Conservation (phyloP, 1,284 basidiomycete genomes). For the Ceratobasidium sp. region DNA sequence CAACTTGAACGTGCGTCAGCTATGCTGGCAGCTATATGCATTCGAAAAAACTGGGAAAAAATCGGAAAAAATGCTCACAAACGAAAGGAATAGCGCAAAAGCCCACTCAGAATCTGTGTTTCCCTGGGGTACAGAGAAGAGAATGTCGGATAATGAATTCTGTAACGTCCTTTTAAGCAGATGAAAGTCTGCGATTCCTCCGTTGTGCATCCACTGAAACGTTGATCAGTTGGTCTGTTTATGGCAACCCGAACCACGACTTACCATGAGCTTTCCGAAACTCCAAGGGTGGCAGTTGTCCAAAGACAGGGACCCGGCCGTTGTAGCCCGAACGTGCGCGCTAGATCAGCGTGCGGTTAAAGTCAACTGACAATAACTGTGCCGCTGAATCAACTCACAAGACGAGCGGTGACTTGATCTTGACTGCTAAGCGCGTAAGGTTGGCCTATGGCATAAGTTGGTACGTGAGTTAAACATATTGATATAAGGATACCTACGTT, state of each 20-base stretch:
- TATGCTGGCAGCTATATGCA: neutral
- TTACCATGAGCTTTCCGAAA: conserved; percentile 87
- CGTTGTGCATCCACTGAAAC: conserved; percentile 93
- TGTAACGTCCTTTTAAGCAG: conserved; percentile 85
- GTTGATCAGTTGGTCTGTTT: conserved; percentile 42
- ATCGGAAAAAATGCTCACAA: conserved; percentile 61
- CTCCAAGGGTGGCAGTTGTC: conserved; percentile 96
- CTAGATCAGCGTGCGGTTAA: conserved; percentile 50
- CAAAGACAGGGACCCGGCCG: conserved; percentile 83
- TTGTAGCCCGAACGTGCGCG: conserved; percentile 90
- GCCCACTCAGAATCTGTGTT: conserved; percentile 99
- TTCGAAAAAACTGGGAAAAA: no score
- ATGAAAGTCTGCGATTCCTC: conserved; percentile 83
- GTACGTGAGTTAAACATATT: neutral
- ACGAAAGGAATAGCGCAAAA: conserved; percentile 89
- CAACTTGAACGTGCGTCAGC: conserved; percentile 62
- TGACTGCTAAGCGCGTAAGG: conserved; percentile 87
- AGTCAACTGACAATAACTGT: neutral
- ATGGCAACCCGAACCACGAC: conserved; percentile 45
- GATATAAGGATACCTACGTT: conserved; percentile 58
- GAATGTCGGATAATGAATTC: conserved; percentile 76
- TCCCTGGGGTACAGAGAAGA: conserved; percentile 87
- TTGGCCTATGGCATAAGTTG: conserved; percentile 62
- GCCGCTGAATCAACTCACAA: conserved; percentile 69
- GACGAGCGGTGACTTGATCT: conserved; percentile 92